These are phyloP conservation scores for Colletotrichum sp. DNA, from an alignment of 2,329 filamentous ascomycete genomes.

Conservation along the genomic window DNA sequence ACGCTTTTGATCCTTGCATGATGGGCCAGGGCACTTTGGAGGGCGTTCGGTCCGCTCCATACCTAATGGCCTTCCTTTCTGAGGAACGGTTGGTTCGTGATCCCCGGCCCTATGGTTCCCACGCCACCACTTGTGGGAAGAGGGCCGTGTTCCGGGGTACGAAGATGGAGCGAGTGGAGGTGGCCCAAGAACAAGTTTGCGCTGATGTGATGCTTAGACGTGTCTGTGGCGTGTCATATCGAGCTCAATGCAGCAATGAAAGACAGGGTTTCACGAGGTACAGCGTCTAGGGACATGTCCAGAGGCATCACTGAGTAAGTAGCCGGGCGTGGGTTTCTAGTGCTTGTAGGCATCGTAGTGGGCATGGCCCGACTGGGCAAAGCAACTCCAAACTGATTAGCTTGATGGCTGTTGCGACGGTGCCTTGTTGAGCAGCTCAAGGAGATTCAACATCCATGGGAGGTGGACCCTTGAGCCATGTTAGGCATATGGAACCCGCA, in stretches of 20 bases:
- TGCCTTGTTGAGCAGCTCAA: not conserved
- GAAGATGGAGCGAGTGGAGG: not conserved
- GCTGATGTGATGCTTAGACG: not conserved
- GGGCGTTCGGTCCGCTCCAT: not conserved
- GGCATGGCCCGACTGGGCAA: not conserved
- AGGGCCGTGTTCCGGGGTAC: not conserved
- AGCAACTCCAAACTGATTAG: not conserved
- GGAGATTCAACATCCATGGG: not conserved
- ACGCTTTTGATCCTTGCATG: not conserved
- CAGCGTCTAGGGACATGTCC: not conserved
- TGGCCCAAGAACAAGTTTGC: not conserved
- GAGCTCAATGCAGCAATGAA: not conserved
- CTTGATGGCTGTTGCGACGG: not conserved
- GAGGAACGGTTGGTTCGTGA: not conserved
- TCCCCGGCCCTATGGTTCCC: not conserved
- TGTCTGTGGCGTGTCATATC: accelerated
- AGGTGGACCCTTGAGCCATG: not conserved
- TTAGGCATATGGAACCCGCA: not conserved
- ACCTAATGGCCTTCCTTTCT: not conserved
- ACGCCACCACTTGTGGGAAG: not conserved
- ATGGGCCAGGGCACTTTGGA: not conserved
- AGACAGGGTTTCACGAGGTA: too few relatives aligned
- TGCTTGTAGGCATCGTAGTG: not conserved
- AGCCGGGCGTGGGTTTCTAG: not conserved
- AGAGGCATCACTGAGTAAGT: not conserved